A percentile compares a stretch with the other conserved stretches of the same genome.
phyloP scores from a whole-genome alignment of 495 filamentous ascomycete genomes.

The Clohesyomyces aquaticus region DNA sequence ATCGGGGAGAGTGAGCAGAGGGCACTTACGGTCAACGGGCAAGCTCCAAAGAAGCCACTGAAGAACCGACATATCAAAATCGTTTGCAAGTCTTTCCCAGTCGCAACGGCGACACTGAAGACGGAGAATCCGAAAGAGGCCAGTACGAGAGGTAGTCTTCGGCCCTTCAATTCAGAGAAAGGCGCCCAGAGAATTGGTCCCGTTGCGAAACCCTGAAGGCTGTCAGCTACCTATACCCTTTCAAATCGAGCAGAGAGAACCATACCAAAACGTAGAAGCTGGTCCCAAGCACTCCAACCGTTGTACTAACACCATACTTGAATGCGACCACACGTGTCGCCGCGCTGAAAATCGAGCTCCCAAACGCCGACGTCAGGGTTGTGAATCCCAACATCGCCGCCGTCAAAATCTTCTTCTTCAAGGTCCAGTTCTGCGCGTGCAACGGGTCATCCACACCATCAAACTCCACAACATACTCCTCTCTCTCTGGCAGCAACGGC shows the following conservation, averaged over 20 bases:
- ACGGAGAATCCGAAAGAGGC: constrained; percentile 78
- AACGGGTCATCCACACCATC: constrained; percentile 76
- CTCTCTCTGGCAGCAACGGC: constrained; percentile 68
- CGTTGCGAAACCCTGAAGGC: constrained; percentile 72
- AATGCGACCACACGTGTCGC: constrained; percentile 58
- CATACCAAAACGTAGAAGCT: constrained; percentile 71
- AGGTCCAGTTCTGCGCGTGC: constrained; percentile 83
- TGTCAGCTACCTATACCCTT: no score
- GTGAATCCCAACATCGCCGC: constrained; percentile 77
- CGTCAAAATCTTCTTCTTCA: constrained; percentile 72
- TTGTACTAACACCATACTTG: constrained; percentile 59
- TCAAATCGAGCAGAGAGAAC: no score
- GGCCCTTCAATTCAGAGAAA: constrained; percentile 76
- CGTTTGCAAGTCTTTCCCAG: constrained; percentile 80
- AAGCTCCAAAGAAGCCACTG: constrained; percentile 72
- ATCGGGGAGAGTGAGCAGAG: not conserved
- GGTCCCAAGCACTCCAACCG: constrained; percentile 68
- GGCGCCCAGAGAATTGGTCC: constrained; percentile 67
- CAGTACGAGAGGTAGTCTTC: constrained; percentile 70
- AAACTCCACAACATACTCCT: constrained; percentile 89
- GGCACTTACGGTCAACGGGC: constrained; percentile 71
- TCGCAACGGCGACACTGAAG: constrained; percentile 73
- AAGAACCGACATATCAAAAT: constrained; percentile 84
- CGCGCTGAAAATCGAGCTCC: constrained; percentile 68
- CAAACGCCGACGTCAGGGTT: constrained; percentile 75